Conservation (phyloP, 176 grass and related monocot genomes). For the Puya raimondii region DNA sequence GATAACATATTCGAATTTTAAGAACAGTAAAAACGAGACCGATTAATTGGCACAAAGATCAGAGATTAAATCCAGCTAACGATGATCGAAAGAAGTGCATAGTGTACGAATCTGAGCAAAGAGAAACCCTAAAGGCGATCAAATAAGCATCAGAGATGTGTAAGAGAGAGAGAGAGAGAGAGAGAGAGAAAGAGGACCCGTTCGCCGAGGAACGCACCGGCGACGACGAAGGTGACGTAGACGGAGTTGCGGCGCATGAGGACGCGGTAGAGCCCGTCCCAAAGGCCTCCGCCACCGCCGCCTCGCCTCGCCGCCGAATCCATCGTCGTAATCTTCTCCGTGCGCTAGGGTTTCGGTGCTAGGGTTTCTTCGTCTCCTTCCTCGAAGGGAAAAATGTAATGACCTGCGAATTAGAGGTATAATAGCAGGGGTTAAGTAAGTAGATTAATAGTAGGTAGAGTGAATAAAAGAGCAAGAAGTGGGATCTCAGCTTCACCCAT, state of each 20-base stretch:
- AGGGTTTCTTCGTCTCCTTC: too few relatives aligned
- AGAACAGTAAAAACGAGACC: too few relatives aligned
- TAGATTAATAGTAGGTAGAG: too few relatives aligned
- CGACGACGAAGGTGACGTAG: conserved; percentile 89
- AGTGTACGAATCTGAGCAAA: neutral
- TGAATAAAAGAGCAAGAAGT: too few relatives aligned
- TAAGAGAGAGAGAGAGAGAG: neutral
- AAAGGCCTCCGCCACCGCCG: conserved; percentile 11
- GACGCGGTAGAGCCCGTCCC: conserved; percentile 64
- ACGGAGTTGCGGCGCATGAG: conserved; percentile 84
- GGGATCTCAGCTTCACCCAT: too few relatives aligned
- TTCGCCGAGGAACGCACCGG: conserved; percentile 75
- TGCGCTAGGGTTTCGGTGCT: too few relatives aligned
- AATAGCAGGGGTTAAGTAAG: too few relatives aligned
- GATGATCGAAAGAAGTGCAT: neutral
- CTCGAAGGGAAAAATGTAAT: too few relatives aligned
- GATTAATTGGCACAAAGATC: too few relatives aligned
- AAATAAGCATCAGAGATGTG: neutral
- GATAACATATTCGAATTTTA: too few relatives aligned
- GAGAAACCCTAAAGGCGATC: neutral
- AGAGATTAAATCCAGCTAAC: too few relatives aligned
- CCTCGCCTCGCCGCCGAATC: neutral
- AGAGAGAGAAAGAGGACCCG: conserved; percentile 25
- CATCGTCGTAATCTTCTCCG: neutral
- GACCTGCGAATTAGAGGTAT: too few relatives aligned